Percentiles rank a stretch among this genome's conserved stretches.
Conservation (phyloP, 371 early-diverging fungal species). For the Choanephora cucurbitarum region DNA sequence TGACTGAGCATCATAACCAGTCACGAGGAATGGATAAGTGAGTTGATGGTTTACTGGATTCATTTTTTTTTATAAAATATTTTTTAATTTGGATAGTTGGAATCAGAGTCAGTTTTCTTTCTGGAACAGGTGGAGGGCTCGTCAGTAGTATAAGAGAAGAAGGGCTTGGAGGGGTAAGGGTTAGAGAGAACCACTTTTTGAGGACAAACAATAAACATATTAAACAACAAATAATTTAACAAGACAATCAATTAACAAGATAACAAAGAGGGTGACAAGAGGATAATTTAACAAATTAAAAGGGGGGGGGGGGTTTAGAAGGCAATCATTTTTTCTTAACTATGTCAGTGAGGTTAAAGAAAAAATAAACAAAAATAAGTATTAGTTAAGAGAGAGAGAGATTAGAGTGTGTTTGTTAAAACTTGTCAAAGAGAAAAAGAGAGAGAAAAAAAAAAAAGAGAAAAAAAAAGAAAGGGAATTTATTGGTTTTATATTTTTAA, state of each 20-base stretch:
- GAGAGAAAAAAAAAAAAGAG: constrained; percentile 8
- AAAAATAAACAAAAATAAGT: constrained; percentile 4
- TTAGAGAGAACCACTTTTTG: constrained; percentile 24
- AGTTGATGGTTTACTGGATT: constrained; percentile 1
- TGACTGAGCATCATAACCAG: constrained; percentile 14
- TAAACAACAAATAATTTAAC: constrained; percentile 28
- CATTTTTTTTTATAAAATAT: background rate
- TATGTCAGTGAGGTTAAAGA: background rate
- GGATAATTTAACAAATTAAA: too few species aligned
- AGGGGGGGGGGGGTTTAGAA: constrained; percentile 21
- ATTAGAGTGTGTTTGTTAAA: background rate
- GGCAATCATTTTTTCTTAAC: constrained; percentile 25
- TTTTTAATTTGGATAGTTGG: constrained; percentile 18
- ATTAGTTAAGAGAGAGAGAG: constrained; percentile 3
- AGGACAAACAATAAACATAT: constrained; percentile 23
- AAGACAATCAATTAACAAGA: constrained; percentile 14
- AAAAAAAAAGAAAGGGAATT: constrained; percentile 6
- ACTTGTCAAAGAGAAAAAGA: constrained; percentile 6
- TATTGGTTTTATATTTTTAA: too few species aligned
- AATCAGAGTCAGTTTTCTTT: constrained; percentile 28
- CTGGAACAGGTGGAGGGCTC: constrained; percentile 38
- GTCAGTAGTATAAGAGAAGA: constrained; percentile 42
- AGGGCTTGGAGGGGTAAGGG: constrained; percentile 26
- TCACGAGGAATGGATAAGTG: constrained; percentile 2
- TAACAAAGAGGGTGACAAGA: constrained; percentile 6